Evolutionary conservation across 164 flowering plant genomes (phyloP).

Genomic region (Chloranthus sessilifolius): DNA sequence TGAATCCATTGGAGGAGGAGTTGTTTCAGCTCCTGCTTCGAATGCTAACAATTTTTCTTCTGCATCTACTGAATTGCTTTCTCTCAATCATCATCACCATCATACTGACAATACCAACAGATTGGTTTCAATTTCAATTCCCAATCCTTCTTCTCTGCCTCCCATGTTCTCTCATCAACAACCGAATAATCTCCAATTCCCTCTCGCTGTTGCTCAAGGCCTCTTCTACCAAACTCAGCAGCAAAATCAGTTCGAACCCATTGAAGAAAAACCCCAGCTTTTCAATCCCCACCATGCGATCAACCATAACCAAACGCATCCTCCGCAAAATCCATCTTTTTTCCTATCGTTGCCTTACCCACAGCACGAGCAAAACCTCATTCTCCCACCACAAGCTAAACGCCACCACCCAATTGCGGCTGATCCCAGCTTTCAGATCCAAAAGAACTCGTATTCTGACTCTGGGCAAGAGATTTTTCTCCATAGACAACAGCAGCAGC

Average conservation of each 20-base stretch:
- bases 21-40: too few species aligned
- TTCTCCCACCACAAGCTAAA: constrained; percentile 55
- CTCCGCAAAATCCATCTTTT: constrained; percentile 39
- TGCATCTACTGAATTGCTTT: constrained; percentile 18
- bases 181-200: constrained; percentile 18
- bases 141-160: constrained; percentile 15
- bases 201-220: constrained; percentile 19
- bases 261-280: constrained; percentile 59
- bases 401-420: constrained; percentile 32
- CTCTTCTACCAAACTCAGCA: constrained; percentile 27
- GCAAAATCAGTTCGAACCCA: constrained; percentile 21
- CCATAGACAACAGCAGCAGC: constrained; percentile 24
- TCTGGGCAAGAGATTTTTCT: constrained; percentile 39
- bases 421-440: constrained; percentile 25
- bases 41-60: constrained; percentile 7
- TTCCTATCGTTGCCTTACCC: constrained; percentile 37
- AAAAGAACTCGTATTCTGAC: constrained; percentile 31
- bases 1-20: constrained; percentile 22
- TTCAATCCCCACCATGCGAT: constrained; percentile 36
- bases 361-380: constrained; percentile 23
- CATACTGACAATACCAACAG: constrained; percentile 16
- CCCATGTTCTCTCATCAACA: constrained; percentile 23
- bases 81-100: too few species aligned
- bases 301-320: constrained; percentile 42
- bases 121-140: constrained; percentile 8